phyloP scores from a whole-genome alignment of 306 rosid genomes.

The Lathyrus tuberosus region DNA sequence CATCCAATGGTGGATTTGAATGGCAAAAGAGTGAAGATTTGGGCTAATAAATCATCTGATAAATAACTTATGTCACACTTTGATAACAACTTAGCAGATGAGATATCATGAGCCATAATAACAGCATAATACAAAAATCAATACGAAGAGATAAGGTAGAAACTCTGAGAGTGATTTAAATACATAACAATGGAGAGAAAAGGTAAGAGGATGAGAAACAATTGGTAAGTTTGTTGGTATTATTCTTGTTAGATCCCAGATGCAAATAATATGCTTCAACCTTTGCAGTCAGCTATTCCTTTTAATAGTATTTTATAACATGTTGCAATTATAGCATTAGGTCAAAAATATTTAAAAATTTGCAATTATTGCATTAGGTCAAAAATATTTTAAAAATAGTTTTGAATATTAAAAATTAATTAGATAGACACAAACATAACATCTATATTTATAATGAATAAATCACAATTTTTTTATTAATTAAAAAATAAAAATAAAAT shows the following conservation, averaged over 20 bases:
- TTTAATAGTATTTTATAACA: not conserved
- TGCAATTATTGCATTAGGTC: not conserved
- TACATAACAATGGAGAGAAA: not conserved
- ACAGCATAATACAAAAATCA: not conserved
- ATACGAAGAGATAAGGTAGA: not conserved
- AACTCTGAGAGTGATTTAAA: not conserved
- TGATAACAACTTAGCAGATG: not conserved
- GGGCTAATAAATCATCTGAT: conserved; percentile 26
- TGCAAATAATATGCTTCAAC: conserved; percentile 29
- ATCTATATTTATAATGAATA: too few relatives aligned
- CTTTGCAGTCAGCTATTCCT: not conserved
- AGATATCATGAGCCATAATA: conserved; percentile 22
- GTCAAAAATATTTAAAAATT: not conserved
- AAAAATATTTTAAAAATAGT: not conserved
- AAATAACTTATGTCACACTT: conserved; percentile 15
- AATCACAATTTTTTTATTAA: too few relatives aligned
- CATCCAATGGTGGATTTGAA: conserved; percentile 27
- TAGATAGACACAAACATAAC: too few relatives aligned
- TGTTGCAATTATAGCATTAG: too few relatives aligned
- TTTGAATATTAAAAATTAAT: too few relatives aligned
- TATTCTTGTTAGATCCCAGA: not conserved
- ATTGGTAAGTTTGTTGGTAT: not conserved
- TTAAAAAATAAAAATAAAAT: too few relatives aligned
- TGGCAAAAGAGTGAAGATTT: conserved; percentile 29
- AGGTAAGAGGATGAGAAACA: conserved; percentile 1